Conservation (phyloP, 2,329 filamentous ascomycete species). For the Alternaria ethzedia region DNA sequence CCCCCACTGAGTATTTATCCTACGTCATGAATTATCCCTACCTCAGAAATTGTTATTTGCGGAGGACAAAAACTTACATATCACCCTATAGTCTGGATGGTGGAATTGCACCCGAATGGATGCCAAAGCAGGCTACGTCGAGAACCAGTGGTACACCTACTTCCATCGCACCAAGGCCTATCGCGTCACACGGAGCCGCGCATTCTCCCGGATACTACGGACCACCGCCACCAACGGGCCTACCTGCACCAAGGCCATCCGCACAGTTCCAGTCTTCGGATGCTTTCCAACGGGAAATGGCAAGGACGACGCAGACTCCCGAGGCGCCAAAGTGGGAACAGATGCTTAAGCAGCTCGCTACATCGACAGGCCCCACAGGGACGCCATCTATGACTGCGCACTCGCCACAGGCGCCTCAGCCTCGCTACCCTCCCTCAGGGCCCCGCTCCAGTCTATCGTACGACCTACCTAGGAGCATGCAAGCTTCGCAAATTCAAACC, state of each 20-base stretch:
- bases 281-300: conserved; percentile 53
- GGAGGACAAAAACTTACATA: conserved; percentile 54
- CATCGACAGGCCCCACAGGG: conserved; percentile 20
- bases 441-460: conserved; percentile 22
- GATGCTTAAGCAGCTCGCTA: conserved; percentile 42
- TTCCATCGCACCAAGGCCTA: conserved; percentile 21
- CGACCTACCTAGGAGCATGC: conserved; percentile 18
- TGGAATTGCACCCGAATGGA: conserved; percentile 51
- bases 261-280: conserved; percentile 53
- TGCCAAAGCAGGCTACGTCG: conserved; percentile 32
- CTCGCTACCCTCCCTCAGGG: conserved; percentile 20
- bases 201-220: conserved; percentile 19
- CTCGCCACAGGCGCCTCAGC: conserved; percentile 22
- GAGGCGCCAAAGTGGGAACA: conserved; percentile 42
- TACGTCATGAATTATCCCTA: conserved; percentile 56
- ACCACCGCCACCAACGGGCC: conserved; percentile 9
- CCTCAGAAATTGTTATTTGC: conserved; percentile 53
- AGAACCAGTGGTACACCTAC: conserved; percentile 13
- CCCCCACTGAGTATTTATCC: conserved; percentile 49
- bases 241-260: conserved; percentile 33
- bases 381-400: conserved; percentile 9
- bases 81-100: conserved; percentile 55
- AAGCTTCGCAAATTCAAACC: conserved; percentile 18
- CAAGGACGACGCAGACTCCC: conserved; percentile 27
- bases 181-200: conserved; percentile 12